These are phyloP conservation scores for Rhodotorula mucilaginosa DNA, from an alignment of 1,284 basidiomycete species.

Conservation along the genomic window DNA sequence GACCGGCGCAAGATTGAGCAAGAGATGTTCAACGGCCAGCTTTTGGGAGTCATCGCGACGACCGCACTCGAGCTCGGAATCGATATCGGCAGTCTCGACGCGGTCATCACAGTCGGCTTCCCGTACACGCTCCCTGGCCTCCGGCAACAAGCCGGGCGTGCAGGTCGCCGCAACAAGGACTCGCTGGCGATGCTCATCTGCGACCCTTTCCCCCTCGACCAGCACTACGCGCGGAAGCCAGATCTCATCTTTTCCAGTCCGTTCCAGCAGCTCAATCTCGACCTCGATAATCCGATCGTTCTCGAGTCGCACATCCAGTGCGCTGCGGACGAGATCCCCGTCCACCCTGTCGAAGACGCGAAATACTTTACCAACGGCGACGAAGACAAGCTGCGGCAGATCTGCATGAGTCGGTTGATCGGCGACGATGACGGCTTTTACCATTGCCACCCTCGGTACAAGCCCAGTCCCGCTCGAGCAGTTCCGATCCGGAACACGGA, in stretches of 20 bases:
- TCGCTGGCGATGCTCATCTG: conserved; percentile 76
- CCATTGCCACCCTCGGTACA: conserved; percentile 70
- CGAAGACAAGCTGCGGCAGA: conserved; percentile 54
- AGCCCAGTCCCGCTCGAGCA: conserved; percentile 71
- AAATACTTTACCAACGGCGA: conserved; percentile 59
- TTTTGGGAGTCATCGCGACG: conserved; percentile 82
- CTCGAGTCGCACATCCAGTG: conserved; percentile 85
- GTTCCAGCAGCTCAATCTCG: conserved; percentile 65
- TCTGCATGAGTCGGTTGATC: conserved; percentile 60
- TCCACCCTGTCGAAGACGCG: conserved; percentile 62
- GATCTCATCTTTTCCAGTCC: conserved; percentile 64
- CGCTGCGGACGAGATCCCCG: conserved; percentile 80
- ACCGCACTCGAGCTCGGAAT: conserved; percentile 88
- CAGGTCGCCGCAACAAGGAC: conserved; percentile 77
- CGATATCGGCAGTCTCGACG: conserved; percentile 83
- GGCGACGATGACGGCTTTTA: conserved; percentile 67
- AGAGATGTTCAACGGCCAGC: conserved; percentile 77
- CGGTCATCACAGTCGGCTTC: conserved; percentile 85
- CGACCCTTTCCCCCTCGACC: conserved; percentile 70
- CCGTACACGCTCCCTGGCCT: conserved; percentile 56
- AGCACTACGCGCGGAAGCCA: conserved; percentile 72
- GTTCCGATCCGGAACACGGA: conserved; percentile 73
- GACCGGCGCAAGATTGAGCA: conserved; percentile 79
- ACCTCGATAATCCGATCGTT: conserved; percentile 71
- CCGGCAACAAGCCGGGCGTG: conserved; percentile 84